Base-by-base conservation (phyloP, 306 rosid genomes). In the Betula pendula region DNA sequence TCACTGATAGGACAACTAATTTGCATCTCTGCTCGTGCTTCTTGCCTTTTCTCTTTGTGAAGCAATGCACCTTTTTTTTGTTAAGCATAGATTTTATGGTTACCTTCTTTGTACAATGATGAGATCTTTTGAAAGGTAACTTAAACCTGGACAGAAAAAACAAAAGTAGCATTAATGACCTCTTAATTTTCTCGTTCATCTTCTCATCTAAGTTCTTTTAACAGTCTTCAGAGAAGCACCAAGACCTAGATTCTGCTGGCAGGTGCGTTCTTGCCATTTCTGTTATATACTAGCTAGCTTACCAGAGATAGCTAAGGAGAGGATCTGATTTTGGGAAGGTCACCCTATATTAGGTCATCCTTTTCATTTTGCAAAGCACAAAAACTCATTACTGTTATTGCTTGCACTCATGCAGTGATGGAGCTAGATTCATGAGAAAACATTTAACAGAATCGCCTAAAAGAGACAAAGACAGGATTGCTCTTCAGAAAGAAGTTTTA, bases 401-500 rank as follows among this genome's bases (percentile, higher is more conserved):
- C 50, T 59, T 52, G 35, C 33, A 69, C n/a, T 43, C n/a, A 25
- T 73, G 80, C 80, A 70, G 80, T 33, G 67, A 71, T 70, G 77
- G 43, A 51, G 50, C 76, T 62, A 40, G 72, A 45, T 69, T 13
- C 38, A 50, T 29, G 20, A 13, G 13, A 45, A 48, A 31, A 58
- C 68, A 73, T 76, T 40, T 70, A 72, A 49, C 48, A 19, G 79
- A 53, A 31, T 70, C 75, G 19, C 50, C 83, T 0, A 65, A 72
- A 62, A 75, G 14, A 50, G 84, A 70, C 42, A 29, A 12, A 25
- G 71, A 71, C 35, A 76, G 72, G 38, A 7, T 65, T 59, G 71
- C 22, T 60, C 76, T 71, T 17, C 79, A 81, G 76, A 78, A 75
- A 71, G 81, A 81, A 79, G 5, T 84, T 70, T 38, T 84, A 44